Evolutionary conservation across 257 asterid genomes (phyloP).

Genomic region (Penstemon newberryi): DNA sequence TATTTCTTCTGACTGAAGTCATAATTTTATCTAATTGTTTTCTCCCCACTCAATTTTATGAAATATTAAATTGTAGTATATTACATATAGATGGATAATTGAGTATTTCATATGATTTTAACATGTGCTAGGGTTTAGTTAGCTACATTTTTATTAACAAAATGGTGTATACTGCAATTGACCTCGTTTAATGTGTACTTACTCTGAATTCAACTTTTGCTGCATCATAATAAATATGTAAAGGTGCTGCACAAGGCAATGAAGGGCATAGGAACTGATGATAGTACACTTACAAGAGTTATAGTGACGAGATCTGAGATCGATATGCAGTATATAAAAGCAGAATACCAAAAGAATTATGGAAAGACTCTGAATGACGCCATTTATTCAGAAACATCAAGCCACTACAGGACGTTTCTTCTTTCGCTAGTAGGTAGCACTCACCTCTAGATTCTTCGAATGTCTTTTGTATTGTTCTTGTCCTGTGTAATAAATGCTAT

Average conservation of each 20-base stretch:
- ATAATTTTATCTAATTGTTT: no score
- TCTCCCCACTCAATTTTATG: no score
- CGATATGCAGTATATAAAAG: constrained; percentile 83
- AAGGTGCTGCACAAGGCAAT: constrained; percentile 78
- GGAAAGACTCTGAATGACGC: constrained; percentile 71
- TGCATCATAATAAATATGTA: background rate
- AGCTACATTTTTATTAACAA: no score
- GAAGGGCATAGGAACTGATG: constrained; percentile 93
- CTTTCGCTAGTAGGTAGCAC: constrained; percentile 64
- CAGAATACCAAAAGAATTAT: constrained; percentile 71
- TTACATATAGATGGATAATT: background rate
- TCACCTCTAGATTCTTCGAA: no score
- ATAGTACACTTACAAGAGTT: constrained; percentile 60
- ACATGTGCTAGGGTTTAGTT: no score
- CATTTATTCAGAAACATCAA: constrained; percentile 69
- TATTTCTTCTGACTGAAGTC: no score
- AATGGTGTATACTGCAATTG: background rate
- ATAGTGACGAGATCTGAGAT: constrained; percentile 88
- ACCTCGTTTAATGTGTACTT: constrained; percentile 10
- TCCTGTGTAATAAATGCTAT: no score
- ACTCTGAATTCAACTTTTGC: background rate
- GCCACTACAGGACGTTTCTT: constrained; percentile 72
- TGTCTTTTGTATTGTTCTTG: no score
- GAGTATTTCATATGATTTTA: background rate
- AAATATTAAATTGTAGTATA: no score